phyloP scores from a whole-genome alignment of 1,284 basidiomycete species.

The Cryptococcus hybrid region DNA sequence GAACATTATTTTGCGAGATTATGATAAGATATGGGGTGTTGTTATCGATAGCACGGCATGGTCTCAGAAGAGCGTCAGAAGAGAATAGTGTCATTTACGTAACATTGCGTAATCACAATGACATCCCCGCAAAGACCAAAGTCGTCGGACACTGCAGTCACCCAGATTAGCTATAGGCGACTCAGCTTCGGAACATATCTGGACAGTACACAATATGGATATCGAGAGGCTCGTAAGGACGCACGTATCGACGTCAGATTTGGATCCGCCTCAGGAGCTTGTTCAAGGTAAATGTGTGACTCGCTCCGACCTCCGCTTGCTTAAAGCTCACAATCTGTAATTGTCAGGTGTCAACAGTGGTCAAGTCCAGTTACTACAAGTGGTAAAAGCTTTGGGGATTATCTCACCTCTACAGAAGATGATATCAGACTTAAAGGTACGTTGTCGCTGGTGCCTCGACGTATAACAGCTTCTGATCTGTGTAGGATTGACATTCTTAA shows the following conservation, averaged over 20 bases:
- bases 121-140: too few relatives aligned
- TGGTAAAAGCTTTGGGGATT: slow-evolving; percentile 86
- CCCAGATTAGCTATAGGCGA: too few relatives aligned
- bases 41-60: neutral
- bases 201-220: slow-evolving; percentile 32
- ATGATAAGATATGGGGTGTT: neutral
- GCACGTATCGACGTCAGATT: slow-evolving; percentile 42
- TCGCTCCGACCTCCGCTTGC: neutral
- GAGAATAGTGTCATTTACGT: too few relatives aligned
- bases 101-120: too few relatives aligned
- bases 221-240: slow-evolving; percentile 42
- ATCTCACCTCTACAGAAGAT: slow-evolving; percentile 82
- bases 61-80: neutral
- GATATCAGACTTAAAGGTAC: slow-evolving; percentile 73
- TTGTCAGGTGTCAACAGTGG: slow-evolving; percentile 64
- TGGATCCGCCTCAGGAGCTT: slow-evolving; percentile 36
- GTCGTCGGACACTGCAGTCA: too few relatives aligned
- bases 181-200: too few relatives aligned
- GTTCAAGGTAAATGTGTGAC: slow-evolving; percentile 27
- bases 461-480: neutral
- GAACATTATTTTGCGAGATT: slow-evolving; percentile 63
- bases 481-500: slow-evolving; percentile 39
- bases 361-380: slow-evolving; percentile 63
- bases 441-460: slow-evolving; percentile 9
- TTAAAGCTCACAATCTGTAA: neutral